These are phyloP conservation scores for Tausonia pullulans DNA, from an alignment of 1,284 basidiomycete genomes.

Conservation along the genomic window DNA sequence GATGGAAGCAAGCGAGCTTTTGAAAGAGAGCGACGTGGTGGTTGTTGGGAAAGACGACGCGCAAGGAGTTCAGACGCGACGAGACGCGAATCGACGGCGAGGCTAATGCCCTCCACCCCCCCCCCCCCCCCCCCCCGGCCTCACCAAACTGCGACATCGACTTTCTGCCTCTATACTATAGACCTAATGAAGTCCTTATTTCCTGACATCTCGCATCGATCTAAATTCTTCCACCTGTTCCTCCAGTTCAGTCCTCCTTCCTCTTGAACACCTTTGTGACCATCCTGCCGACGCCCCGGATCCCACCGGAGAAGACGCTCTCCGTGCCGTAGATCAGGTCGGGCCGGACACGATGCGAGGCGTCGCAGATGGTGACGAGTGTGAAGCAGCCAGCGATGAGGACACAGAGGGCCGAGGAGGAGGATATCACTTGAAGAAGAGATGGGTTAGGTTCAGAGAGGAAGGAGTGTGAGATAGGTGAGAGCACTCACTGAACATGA, in stretches of 20 bases:
- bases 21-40: neutral
- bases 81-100: no score
- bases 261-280: neutral
- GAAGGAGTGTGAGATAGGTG: neutral
- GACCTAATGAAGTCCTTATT: no score
- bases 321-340: constrained; percentile 38
- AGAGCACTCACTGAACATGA: constrained; percentile 54
- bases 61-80: no score
- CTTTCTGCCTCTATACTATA: no score
- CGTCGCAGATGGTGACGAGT: constrained; percentile 45
- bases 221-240: no score
- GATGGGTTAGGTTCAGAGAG: neutral
- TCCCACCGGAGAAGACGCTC: constrained; percentile 2
- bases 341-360: constrained; percentile 53
- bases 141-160: no score
- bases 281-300: constrained; percentile 1
- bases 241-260: neutral
- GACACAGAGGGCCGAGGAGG: constrained; percentile 55
- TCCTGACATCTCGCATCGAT: no score
- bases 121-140: no score
- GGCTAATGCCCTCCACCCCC: no score
- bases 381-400: constrained; percentile 52
- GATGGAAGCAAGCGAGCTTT: neutral
- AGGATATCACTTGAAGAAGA: constrained; percentile 48
- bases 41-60: neutral